phyloP scores from a whole-genome alignment of 257 asterid genomes.

The Echium plantagineum region DNA sequence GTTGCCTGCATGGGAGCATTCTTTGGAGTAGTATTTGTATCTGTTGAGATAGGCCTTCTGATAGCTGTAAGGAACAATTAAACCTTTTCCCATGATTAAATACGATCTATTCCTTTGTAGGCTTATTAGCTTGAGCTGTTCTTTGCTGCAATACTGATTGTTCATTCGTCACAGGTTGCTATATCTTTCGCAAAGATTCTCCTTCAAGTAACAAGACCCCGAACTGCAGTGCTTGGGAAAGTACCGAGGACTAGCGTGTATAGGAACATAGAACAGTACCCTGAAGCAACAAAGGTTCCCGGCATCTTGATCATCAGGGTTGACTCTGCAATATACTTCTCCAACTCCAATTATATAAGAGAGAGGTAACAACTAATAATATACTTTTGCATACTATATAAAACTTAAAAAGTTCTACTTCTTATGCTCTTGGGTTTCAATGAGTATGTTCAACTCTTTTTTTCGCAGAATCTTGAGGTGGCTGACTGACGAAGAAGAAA shows the following conservation, averaged over 20 bases:
- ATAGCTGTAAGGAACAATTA: conserved; percentile 21
- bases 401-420: neutral
- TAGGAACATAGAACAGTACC: conserved; percentile 27
- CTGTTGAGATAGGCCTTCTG: conserved; percentile 33
- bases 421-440: neutral
- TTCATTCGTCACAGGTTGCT: conserved; percentile 22
- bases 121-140: neutral
- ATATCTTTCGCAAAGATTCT: conserved; percentile 27
- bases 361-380: neutral
- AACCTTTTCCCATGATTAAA: neutral
- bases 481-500: conserved; percentile 56
- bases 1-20: conserved; percentile 34
- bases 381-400: too few relatives aligned
- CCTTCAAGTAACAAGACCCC: conserved; percentile 20
- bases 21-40: conserved; percentile 28
- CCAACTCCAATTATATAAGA: conserved; percentile 2
- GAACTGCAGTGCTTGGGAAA: conserved; percentile 27
- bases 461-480: conserved; percentile 37
- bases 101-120: neutral
- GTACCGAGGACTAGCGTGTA: conserved; percentile 29
- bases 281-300: conserved; percentile 21
- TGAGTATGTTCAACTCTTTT: too few relatives aligned
- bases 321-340: conserved; percentile 18
- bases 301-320: conserved; percentile 25
- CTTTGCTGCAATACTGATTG: neutral